These are phyloP conservation scores for Paraphoma chrysanthemicola DNA, from an alignment of 2,329 filamentous ascomycete genomes.

Conservation along the genomic window DNA sequence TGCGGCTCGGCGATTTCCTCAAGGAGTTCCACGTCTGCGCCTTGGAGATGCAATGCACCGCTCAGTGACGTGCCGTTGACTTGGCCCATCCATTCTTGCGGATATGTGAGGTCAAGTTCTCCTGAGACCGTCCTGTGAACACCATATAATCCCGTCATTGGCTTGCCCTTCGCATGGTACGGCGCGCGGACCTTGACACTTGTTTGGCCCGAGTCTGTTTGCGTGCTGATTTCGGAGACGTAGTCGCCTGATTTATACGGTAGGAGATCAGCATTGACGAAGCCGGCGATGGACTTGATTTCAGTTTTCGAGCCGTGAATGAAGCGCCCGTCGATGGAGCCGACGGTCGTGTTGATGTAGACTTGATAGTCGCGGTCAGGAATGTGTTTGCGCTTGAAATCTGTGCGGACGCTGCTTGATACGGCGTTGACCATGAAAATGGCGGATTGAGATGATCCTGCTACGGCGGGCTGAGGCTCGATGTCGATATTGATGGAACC, in stretches of 20 bases:
- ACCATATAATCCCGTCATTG: conserved; percentile 39
- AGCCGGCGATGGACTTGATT: conserved; percentile 47
- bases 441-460: conserved; percentile 39
- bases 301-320: conserved; percentile 50
- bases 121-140: conserved; percentile 47
- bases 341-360: conserved; percentile 46
- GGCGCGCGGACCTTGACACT: conserved; percentile 41
- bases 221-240: conserved; percentile 40
- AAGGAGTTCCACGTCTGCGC: conserved; percentile 46
- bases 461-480: conserved; percentile 44
- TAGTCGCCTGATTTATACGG: conserved; percentile 42
- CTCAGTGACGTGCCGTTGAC: conserved; percentile 47
- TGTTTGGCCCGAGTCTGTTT: conserved; percentile 45
- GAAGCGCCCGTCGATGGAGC: conserved; percentile 53
- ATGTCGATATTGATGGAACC: conserved; percentile 51
- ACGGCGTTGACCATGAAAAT: conserved; percentile 44
- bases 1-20: conserved; percentile 34
- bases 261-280: conserved; percentile 45
- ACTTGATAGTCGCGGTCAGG: conserved; percentile 53
- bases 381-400: conserved; percentile 44
- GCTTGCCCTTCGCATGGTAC: conserved; percentile 33
- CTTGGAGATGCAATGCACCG: conserved; percentile 48
- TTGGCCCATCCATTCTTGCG: conserved; percentile 51
- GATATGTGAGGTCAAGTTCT: conserved; percentile 47
- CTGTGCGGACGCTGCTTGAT: conserved; percentile 47